Base-by-base conservation (phyloP, 108 stramenopile species). In the Mediolabrus comicus region DNA sequence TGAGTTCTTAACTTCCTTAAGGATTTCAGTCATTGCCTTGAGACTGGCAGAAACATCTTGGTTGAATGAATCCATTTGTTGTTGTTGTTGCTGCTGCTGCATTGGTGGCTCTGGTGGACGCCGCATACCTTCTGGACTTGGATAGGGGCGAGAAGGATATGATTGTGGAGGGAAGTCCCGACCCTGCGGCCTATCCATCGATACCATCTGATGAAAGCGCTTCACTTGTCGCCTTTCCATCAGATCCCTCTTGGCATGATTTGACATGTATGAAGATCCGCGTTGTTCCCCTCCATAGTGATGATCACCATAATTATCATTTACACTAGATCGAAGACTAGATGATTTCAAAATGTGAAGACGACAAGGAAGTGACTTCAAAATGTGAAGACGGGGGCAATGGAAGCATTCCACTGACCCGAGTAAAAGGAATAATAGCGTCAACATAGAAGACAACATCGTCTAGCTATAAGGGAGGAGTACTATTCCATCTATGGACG, bases 21-120 rank as follows among this genome's bases (percentile, higher is more conserved):
- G 60, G 16, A 70, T 19, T 59, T 57, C 43, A 11, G 69, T 70
- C 59, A 70, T 70, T 4, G 59, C 59, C 30, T 53, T 70, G 25
- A 70, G 59, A 35, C 57, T 61, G 13, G 69, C 33, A 34, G 69
- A 60, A 26, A 70, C 43, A 16, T 33, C 51, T 24, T 70, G 58
- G 27, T 53, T 52, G 51, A 70, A 61, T 38, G 59, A 22, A 33
- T 60, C 25, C 26, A 22, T 24, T 9, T 17, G 46, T 19, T 49
- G 46, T 11, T 38, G 36, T 11, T 38, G 36, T 17, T 16, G 41
- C 17, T 43, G 41, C 41, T 43, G 41, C 41, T 12, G 9, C 12
- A 11, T 1, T 3, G 13, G 38, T 39, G 12, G 38, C 9, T 3
- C 14, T 39, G 6, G 38, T 10, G 6, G 38, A 14, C n/a, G 38